Base-by-base conservation (phyloP, 108 stramenopile species). In the Cyclotella kingstonii region DNA sequence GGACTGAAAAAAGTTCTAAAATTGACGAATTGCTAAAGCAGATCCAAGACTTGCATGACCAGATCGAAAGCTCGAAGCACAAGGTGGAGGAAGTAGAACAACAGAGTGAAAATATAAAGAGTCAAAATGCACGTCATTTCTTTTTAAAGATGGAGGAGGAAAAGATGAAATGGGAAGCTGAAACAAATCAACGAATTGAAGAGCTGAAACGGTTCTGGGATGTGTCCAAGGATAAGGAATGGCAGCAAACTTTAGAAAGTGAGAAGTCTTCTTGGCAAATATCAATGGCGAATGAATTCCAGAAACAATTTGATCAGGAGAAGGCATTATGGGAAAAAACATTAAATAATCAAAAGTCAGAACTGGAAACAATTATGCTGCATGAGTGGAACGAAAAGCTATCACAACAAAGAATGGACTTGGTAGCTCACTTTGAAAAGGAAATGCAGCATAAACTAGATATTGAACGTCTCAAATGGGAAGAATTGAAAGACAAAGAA, bases 1-100 rank as follows among this genome's bases (percentile, higher is more conserved):
- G 83, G 15, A 71, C 74, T 3, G 63, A 56, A 21, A 47, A 83
- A 12, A 81, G 84, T 27, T 68, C 70, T 28, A 81, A 78, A 43
- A 84, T 82, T 27, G 70, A 76, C 7, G 50, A 68, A 31, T 55
- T 88, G 56, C 31, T 30, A 14, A 81, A 65, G 14, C 65, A 81
- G 52, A 43, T 47, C 2, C 61, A 77, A 8, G 63, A 76, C 30
- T 70, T 81, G 14, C 55, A 64, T 12, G 68, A n/a, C 7, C 76
- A 84, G 35, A 66, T 76, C 5, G 58, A 70, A 12, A 66, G 63
- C 15, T 68, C 83, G 44, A 56, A 61, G 27, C 52, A 28, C 0
- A 53, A 76, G 36, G 43, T 84, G 54, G 53, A 81, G 43, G 70
- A 76, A 14, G 56, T 76, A 7, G 63, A 71, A 51, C 34, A 54